Evolutionary conservation across 2,329 filamentous ascomycete genomes (phyloP), one percentile per base, ranked within the genome.

Genomic region (Peltaster fructicola): DNA sequence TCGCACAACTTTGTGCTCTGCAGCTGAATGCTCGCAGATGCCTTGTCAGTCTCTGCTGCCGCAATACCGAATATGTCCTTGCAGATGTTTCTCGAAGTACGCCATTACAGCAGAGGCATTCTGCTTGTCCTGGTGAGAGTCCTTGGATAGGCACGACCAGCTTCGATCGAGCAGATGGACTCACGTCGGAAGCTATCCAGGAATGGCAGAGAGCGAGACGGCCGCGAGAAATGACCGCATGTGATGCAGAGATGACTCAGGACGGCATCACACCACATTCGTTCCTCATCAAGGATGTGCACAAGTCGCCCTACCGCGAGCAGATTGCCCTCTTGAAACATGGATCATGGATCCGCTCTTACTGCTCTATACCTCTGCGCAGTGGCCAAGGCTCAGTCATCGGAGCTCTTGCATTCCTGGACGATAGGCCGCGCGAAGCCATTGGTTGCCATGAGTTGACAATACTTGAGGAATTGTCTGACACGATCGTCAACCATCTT

Each of bases 321-420:
- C 15, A 32, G 5, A 15, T 23, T 8, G 29, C 21, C 7, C 27
- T 43, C 7, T 25, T 39, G 11, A 22, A 22, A 5, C 33, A 29
- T 17, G 29, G 17, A 8, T 8, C 21, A 5, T 15, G 15, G 2
- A 17, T 34, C 6, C 35, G 41, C 22, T 68, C 68, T 38, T 63
- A 63, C 30, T 61, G 59, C 8, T 60, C 61, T n/a, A 66, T 73
- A 0, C 71, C 71, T 1, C 61, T 76, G 25, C 56, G 61, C 11
- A 68, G 63, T 4, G 57, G 57, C 1, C 59, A 56, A 14, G 59
- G 63, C 16, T 59, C 63, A 31, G 57, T 61, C 21, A 63, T 77
- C 26, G 72, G 72, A 9, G 59, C 57, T 10, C 66, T 71, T 29
- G 59, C 62, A 22, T 57, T 75, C 5, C 50, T 70, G 4, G 69